Evolutionary conservation across 2,329 filamentous ascomycete species (phyloP).

Genomic region (Trichoderma guizhouense): DNA sequence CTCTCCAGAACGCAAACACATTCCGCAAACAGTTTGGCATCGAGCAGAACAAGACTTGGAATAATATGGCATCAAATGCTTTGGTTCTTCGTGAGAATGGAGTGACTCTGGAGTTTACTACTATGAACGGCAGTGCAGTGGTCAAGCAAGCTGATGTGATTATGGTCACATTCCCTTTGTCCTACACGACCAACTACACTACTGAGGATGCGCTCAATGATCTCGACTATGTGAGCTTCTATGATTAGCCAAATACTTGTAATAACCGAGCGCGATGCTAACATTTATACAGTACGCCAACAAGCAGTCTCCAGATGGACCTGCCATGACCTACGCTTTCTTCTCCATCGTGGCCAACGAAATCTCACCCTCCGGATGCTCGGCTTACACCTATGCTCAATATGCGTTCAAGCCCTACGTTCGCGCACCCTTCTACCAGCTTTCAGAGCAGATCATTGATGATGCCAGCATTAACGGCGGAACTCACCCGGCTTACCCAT

Average conservation of each 20-base stretch:
- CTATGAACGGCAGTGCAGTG: slow-evolving; percentile 62
- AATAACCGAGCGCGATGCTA: slow-evolving; percentile 50
- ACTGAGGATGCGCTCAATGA: slow-evolving; percentile 22
- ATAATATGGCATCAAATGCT: slow-evolving; percentile 23
- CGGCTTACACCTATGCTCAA: slow-evolving; percentile 64
- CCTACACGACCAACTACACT: slow-evolving; percentile 47
- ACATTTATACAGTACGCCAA: slow-evolving; percentile 35
- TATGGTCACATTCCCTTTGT: slow-evolving; percentile 60
- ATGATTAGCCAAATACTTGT: slow-evolving; percentile 25
- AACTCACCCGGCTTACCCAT: slow-evolving; percentile 59
- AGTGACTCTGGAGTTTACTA: slow-evolving; percentile 62
- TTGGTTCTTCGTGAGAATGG: slow-evolving; percentile 23
- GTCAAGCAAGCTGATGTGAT: slow-evolving; percentile 71
- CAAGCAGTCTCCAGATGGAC: slow-evolving; percentile 52
- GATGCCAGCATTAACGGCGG: slow-evolving; percentile 55
- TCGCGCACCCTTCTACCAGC: slow-evolving; percentile 66
- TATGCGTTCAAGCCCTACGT: slow-evolving; percentile 61
- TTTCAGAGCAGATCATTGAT: slow-evolving; percentile 66
- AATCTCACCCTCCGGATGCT: slow-evolving; percentile 64
- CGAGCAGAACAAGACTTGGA: slow-evolving; percentile 46
- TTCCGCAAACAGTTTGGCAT: slow-evolving; percentile 55
- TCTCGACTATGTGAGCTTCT: slow-evolving; percentile 28
- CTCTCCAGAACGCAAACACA: slow-evolving; percentile 54
- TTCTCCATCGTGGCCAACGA: slow-evolving; percentile 65
- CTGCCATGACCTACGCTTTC: slow-evolving; percentile 70